Evolutionary conservation across 2,329 filamentous ascomycete species (phyloP), one percentile per base, ranked within the genome.

Genomic region (Ceratocystis cubensis): DNA sequence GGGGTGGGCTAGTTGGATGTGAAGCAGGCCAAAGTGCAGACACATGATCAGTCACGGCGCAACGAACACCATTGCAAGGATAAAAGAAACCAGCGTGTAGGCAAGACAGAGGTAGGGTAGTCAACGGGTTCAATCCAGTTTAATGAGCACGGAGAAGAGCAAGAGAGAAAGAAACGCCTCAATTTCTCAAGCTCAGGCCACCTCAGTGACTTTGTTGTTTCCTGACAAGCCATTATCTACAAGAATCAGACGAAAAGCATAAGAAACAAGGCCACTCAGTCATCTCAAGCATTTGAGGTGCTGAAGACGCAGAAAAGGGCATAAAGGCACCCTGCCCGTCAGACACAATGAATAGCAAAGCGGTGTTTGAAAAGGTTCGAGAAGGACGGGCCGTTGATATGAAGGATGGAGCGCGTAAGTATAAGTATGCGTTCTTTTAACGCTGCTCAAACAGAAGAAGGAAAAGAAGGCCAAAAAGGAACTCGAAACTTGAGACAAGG

Each of bases 241-340:
- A n/a, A 28, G 53, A 17, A 57, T 57, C 53, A 57, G 53, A 33
- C 30, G 53, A 57, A 57, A 57, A 28, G 25, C 53, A 57, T 33
- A 2, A 33, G 22, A 57, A 57, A 57, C 53, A 33, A 25, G 17
- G 22, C 48, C n/a, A 28, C 53, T 17, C 22, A 33, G 22, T 25
- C 22, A 25, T 22, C 53, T 13, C 20, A 13, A 41, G 37, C 37
- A 13, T 13, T 41, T 13, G 37, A 41, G 10, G 37, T 8, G 13
- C 37, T 15, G 8, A 41, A 41, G 37, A 41, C 3, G 10, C 37
- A 41, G 37, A 41, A 30, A 33, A 6, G 3, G 17, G 13, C 13
- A 57, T 15, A 33, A 57, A 30, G 22, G 30, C 28, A 41, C 25
- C 5, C 53, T 57, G 1, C 3, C n/a, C n/a, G 10, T 25, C 22